Conservation (phyloP, 768 basidiomycete genomes). For the Panellus pusillus region DNA sequence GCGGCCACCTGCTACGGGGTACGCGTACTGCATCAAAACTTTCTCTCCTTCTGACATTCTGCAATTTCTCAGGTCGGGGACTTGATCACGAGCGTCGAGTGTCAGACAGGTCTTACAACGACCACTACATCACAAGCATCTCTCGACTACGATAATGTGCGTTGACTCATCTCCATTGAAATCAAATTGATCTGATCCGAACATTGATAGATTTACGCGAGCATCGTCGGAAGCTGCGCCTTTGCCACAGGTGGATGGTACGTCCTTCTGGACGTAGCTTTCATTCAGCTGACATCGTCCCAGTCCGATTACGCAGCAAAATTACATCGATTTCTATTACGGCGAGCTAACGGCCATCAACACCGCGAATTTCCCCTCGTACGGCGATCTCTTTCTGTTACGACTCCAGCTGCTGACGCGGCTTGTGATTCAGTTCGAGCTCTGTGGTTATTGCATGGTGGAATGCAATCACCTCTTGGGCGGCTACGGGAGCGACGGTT, state of each 20-base stretch:
- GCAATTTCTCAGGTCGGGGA: constrained; percentile 9
- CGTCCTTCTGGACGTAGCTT: not conserved
- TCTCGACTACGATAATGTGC: constrained; percentile 12
- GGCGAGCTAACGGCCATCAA: constrained; percentile 10
- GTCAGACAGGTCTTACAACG: constrained; percentile 11
- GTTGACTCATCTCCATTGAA: not conserved
- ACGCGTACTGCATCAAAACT: not conserved
- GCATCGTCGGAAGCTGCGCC: constrained; percentile 24
- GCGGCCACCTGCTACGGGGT: constrained; percentile 22
- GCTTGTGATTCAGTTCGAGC: not conserved
- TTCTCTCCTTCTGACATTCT: not conserved
- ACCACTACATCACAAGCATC: constrained; percentile 6
- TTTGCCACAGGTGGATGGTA: constrained; percentile 17
- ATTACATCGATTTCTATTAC: constrained; percentile 24
- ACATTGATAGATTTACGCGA: constrained; percentile 15
- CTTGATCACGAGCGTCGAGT: constrained; percentile 17
- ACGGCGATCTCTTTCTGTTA: not conserved
- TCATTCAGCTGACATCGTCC: not conserved
- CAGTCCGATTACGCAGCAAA: constrained; percentile 24
- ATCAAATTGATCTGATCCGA: not conserved
- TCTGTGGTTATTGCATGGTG: constrained; percentile 8
- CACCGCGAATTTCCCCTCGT: constrained; percentile 14
- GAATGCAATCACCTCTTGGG: constrained; percentile 10
- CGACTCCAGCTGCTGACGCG: not conserved
- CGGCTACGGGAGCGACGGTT: constrained; percentile 11